Base-by-base conservation (phyloP, 805 yeast genomes). In the Starmerella geochares region DNA sequence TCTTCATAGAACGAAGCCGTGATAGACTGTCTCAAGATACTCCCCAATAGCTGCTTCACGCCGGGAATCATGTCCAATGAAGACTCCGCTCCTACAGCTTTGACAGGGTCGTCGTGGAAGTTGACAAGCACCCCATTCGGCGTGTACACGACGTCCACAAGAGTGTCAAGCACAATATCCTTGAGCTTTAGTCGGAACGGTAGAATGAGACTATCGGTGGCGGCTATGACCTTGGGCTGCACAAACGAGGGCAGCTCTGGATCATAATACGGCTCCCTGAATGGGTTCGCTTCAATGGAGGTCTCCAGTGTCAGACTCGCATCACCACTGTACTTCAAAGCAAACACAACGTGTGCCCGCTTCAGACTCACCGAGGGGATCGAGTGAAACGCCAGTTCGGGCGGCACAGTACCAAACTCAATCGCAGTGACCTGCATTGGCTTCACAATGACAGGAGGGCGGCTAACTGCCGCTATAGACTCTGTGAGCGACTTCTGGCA, bases 211-310 rank as follows among this genome's bases (percentile, higher is more conserved):
- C 61, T 46, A 28, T 50, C 45, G 2, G 58, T 46, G 9, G 65
- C 64, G 2, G 50, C 59, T 3, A 59, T 50, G 4, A 59, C 48
- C n/a, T 35, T 42, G 2, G 68, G 68, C 47, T 49, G 31, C 6
- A 54, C 59, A 45, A 58, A 63, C 13, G 31, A 48, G 16, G 60
- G 56, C 45, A 49, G 53, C 9, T 23, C 38, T 8, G 54, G 77
- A 36, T 80, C 80, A 50, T 41, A 23, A 19, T 53, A 23, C 13
- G 52, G 52, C 29, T 47, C 65, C 9, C 54, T 50, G 21, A 84
- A 67, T 2, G 86, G 80, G 62, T 83, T 83, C 0, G 88, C 90
- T 62, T 84, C 85, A 11, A 84, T 84, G 44, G 77, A 77, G 0
- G 94, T 84, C 49, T 77, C 78, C 47, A 84, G 69, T 0, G 84